These are phyloP conservation scores for Botrytis elliptica DNA, from an alignment of 2,329 filamentous ascomycete species.

Conservation along the genomic window DNA sequence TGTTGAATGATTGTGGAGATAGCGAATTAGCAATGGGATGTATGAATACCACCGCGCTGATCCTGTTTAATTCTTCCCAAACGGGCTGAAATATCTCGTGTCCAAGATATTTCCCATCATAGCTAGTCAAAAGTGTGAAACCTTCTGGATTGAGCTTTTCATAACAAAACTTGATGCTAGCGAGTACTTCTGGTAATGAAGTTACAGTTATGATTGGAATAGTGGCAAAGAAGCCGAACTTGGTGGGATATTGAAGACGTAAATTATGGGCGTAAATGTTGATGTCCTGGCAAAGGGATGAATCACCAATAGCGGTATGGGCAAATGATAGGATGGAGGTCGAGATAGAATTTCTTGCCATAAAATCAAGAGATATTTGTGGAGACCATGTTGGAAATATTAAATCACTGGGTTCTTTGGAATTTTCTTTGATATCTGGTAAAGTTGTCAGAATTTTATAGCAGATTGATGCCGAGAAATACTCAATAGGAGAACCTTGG, in stretches of 20 bases:
- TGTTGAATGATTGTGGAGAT: too few relatives aligned
- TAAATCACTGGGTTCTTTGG: neutral
- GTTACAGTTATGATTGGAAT: neutral
- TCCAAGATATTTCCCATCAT: constrained; percentile 12
- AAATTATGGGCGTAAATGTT: constrained; percentile 5
- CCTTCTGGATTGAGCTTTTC: constrained; percentile 1
- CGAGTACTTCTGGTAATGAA: neutral
- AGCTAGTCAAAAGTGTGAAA: constrained; percentile 10
- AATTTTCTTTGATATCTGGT: neutral
- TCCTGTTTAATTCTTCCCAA: constrained; percentile 15
- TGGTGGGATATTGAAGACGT: neutral
- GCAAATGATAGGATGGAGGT: constrained; percentile 14
- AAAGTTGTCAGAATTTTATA: neutral
- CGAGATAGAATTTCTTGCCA: constrained; percentile 5
- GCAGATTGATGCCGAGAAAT: neutral
- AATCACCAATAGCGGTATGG: neutral
- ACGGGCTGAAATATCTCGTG: neutral
- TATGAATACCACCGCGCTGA: constrained; percentile 5
- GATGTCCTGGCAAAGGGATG: neutral
- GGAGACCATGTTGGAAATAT: neutral
- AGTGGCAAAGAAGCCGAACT: constrained; percentile 16
- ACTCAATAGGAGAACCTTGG: neutral
- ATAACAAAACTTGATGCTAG: neutral
- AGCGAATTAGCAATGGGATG: neutral
- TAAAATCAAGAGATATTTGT: constrained; percentile 4